Conservation (phyloP, 2,329 filamentous ascomycete species). For the Dendryphion nanum region DNA sequence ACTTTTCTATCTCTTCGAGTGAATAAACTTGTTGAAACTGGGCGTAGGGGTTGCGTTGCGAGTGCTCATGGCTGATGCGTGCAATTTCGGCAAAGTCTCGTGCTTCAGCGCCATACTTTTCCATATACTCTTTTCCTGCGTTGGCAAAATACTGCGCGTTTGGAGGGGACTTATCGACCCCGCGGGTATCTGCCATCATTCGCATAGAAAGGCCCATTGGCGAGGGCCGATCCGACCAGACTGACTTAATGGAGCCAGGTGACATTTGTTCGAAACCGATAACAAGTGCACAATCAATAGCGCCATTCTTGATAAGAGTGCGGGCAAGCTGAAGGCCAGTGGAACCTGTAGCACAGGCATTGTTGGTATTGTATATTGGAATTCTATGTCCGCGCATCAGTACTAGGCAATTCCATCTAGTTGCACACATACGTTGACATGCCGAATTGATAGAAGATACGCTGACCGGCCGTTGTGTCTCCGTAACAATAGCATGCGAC, state of each 20-base stretch:
- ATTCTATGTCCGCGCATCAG: conserved; percentile 50
- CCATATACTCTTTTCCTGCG: conserved; percentile 88
- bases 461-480: conserved; percentile 88
- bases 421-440: conserved; percentile 61
- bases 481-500: conserved; percentile 96
- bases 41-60: conserved; percentile 85
- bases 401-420: conserved; percentile 24
- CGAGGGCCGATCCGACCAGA: conserved; percentile 79
- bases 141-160: conserved; percentile 95
- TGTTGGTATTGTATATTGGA: conserved; percentile 96
- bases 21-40: conserved; percentile 92
- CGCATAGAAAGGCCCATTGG: conserved; percentile 69
- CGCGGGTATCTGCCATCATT: conserved; percentile 82
- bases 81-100: conserved; percentile 94
- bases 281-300: conserved; percentile 82
- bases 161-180: conserved; percentile 73
- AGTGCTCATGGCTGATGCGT: conserved; percentile 87
- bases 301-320: conserved; percentile 73
- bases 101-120: conserved; percentile 80
- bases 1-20: conserved; percentile 72
- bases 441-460: conserved; percentile 97
- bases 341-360: conserved; percentile 92
- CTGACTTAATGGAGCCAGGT: conserved; percentile 74
- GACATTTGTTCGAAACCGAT: conserved; percentile 98
- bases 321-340: conserved; percentile 82